phyloP scores from a whole-genome alignment of 768 basidiomycete species.

The Suillus tomentosus region DNA sequence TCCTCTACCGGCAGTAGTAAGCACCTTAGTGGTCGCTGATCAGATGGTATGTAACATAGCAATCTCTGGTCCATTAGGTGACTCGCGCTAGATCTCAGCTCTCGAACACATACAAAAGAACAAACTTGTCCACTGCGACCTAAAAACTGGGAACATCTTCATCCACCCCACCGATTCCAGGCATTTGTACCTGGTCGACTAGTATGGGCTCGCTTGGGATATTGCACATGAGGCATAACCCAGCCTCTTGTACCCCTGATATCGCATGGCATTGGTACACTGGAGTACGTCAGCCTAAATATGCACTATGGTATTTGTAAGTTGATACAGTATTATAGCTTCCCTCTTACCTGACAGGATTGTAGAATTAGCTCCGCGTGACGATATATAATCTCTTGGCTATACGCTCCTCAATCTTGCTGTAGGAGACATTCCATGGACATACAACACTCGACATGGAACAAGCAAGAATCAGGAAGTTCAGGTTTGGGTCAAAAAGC shows the following conservation, averaged over 20 bases:
- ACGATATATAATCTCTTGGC: neutral
- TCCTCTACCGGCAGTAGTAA: neutral
- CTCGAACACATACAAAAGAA: neutral
- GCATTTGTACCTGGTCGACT: neutral
- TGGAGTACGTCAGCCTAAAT: neutral
- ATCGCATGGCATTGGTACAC: neutral
- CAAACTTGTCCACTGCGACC: neutral
- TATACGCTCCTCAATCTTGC: neutral
- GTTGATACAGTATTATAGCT: neutral
- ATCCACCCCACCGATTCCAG: neutral
- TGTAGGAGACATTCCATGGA: neutral
- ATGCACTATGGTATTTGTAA: neutral
- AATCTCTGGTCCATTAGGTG: neutral
- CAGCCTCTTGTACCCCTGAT: neutral
- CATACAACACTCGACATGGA: neutral
- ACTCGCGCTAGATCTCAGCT: neutral
- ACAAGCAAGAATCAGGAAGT: neutral
- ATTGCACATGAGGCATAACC: neutral
- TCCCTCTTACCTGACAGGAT: neutral
- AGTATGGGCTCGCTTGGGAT: neutral
- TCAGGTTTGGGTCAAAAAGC: neutral
- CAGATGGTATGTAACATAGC: neutral
- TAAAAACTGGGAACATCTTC: neutral
- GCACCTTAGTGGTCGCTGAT: neutral
- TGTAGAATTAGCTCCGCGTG: neutral